phyloP scores from a whole-genome alignment of 2,329 filamentous ascomycete species.

The Cladobotryum mycophilum region DNA sequence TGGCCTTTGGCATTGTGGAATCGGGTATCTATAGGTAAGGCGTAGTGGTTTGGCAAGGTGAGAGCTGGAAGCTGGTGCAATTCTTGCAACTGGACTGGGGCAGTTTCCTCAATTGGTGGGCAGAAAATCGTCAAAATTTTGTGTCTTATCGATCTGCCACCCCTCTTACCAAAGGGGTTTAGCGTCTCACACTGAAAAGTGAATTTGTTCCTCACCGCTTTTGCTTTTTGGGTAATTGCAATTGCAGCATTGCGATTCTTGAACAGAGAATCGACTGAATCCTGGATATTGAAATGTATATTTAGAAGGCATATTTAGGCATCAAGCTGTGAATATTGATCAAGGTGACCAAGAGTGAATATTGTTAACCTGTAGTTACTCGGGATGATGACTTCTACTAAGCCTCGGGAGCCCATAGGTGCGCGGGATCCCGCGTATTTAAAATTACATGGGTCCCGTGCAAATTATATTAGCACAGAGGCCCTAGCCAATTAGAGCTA shows the following conservation, averaged over 20 bases:
- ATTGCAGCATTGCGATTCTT: neutral
- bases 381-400: too few relatives aligned
- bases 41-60: neutral
- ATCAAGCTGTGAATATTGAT: too few relatives aligned
- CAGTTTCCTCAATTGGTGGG: slow-evolving; percentile 16
- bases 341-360: too few relatives aligned
- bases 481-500: too few relatives aligned
- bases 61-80: neutral
- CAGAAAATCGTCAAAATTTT: slow-evolving; percentile 28
- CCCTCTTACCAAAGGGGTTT: slow-evolving; percentile 25
- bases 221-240: slow-evolving; percentile 6
- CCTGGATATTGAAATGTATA: neutral
- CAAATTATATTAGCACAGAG: too few relatives aligned
- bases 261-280: neutral
- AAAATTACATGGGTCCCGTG: too few relatives aligned
- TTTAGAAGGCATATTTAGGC: slow-evolving; percentile 4
- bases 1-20: slow-evolving; percentile 71
- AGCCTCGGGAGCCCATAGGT: too few relatives aligned
- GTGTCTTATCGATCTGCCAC: slow-evolving; percentile 35
- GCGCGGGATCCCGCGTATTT: too few relatives aligned
- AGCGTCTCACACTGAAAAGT: slow-evolving; percentile 15
- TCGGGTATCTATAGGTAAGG: neutral
- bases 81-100: neutral
- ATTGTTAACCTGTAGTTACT: too few relatives aligned
- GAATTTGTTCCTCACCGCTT: slow-evolving; percentile 25